These are phyloP conservation scores for Hibiscus tridactylites DNA, from an alignment of 345 rosid genomes.

Conservation along the genomic window DNA sequence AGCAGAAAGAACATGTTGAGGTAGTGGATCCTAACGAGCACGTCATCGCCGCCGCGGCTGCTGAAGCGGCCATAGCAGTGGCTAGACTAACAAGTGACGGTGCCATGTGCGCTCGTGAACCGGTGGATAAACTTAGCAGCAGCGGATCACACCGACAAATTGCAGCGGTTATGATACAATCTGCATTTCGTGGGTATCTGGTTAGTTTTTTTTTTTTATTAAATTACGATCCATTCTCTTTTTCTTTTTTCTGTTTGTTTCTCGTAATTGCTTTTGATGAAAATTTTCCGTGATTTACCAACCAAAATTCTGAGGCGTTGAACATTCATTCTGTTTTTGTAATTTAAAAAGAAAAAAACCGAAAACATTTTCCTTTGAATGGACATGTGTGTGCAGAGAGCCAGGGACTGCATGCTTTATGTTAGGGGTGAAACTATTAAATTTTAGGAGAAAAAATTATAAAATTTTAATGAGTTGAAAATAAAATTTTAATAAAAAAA, in stretches of 20 bases:
- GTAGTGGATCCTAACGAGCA: slow-evolving; percentile 34
- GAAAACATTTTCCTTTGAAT: too few relatives aligned
- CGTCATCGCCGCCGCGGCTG: slow-evolving; percentile 63
- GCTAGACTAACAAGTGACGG: slow-evolving; percentile 62
- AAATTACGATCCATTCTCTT: neutral
- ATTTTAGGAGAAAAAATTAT: too few relatives aligned
- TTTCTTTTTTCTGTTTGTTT: neutral
- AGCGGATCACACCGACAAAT: slow-evolving; percentile 21
- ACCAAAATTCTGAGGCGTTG: too few relatives aligned
- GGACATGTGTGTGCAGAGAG: too few relatives aligned
- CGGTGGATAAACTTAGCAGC: slow-evolving; percentile 23
- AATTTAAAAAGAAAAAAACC: too few relatives aligned
- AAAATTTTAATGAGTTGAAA: too few relatives aligned
- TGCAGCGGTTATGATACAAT: slow-evolving; percentile 71
- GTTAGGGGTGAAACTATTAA: too few relatives aligned
- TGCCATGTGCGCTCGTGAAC: slow-evolving; percentile 34
- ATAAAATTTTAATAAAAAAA: too few relatives aligned
- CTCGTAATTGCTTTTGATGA: neutral
- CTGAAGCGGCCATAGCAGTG: slow-evolving; percentile 64
- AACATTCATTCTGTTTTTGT: too few relatives aligned
- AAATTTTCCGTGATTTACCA: slow-evolving; percentile 17
- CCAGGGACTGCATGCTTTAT: too few relatives aligned
- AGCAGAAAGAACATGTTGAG: neutral
- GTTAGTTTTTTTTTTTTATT: slow-evolving; percentile 25
- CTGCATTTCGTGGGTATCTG: slow-evolving; percentile 85